A percentile compares a stretch with the other conserved stretches of the same genome.
phyloP scores from a whole-genome alignment of 352 stramenopile genomes.

The Phytophthora brassicae region DNA sequence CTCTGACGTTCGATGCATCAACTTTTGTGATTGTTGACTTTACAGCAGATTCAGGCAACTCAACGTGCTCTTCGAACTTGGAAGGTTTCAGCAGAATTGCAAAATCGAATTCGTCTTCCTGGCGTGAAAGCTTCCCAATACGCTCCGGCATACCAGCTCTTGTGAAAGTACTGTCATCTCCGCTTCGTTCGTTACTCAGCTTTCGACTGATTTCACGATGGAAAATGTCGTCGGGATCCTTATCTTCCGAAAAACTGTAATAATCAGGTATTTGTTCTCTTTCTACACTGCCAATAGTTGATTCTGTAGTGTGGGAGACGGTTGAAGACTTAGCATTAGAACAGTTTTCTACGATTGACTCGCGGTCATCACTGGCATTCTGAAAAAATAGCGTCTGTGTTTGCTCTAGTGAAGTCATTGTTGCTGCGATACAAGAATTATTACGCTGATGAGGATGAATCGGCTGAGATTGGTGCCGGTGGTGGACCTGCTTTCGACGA shows the following conservation, averaged over 20 bases:
- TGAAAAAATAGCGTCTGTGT: slow-evolving; percentile 30
- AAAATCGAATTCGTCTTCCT: slow-evolving; percentile 83
- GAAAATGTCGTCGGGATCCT: slow-evolving; percentile 1
- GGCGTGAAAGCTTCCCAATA: slow-evolving; percentile 61
- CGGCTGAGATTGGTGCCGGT: slow-evolving; percentile 19
- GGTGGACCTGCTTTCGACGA: slow-evolving; percentile 23
- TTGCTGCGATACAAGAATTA: neutral
- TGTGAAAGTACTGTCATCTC: slow-evolving; percentile 12
- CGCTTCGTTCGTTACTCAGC: slow-evolving; percentile 18
- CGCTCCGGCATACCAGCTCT: slow-evolving; percentile 29
- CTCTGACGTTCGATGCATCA: slow-evolving; percentile 24
- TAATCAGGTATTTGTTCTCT: neutral
- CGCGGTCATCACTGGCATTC: slow-evolving; percentile 7
- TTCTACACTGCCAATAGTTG: neutral
- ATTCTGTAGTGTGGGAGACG: slow-evolving; percentile 3
- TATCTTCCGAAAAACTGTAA: neutral
- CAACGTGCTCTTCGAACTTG: slow-evolving; percentile 65
- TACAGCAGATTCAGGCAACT: slow-evolving; percentile 26
- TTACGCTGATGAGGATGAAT: slow-evolving; percentile 10
- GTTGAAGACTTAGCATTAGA: slow-evolving; percentile 14
- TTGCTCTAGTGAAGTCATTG: slow-evolving; percentile 16
- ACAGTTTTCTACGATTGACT: slow-evolving; percentile 17
- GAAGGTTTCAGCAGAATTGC: slow-evolving; percentile 80
- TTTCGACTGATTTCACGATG: slow-evolving; percentile 9
- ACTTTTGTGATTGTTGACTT: slow-evolving; percentile 10